A percentile compares a stretch with the other conserved stretches of the same genome.
phyloP scores from a whole-genome alignment of 768 basidiomycete genomes.

The Leccinum obscurum region DNA sequence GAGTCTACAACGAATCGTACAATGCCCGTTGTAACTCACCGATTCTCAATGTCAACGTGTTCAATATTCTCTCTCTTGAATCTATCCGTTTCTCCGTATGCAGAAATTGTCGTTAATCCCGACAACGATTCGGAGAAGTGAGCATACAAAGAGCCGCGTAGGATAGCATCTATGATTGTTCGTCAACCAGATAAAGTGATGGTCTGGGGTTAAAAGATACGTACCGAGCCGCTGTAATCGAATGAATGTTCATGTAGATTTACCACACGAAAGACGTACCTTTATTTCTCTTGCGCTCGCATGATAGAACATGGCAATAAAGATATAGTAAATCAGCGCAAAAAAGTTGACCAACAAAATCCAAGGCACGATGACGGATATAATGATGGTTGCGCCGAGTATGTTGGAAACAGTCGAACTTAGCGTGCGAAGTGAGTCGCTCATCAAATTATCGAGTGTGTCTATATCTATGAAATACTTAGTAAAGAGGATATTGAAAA shows the following conservation, averaged over 20 bases:
- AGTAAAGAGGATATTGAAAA: neutral
- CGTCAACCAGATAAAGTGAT: neutral
- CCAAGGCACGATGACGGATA: constrained; percentile 78
- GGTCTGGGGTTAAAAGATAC: neutral
- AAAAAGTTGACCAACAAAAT: constrained; percentile 75
- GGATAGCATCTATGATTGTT: constrained; percentile 60
- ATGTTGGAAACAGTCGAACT: constrained; percentile 62
- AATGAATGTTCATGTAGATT: constrained; percentile 2
- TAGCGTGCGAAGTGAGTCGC: constrained; percentile 78
- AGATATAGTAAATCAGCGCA: constrained; percentile 61
- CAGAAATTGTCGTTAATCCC: constrained; percentile 84
- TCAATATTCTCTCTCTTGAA: constrained; percentile 75
- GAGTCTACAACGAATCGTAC: neutral
- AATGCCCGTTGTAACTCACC: constrained; percentile 39
- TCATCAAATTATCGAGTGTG: constrained; percentile 74
- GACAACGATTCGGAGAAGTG: constrained; percentile 92
- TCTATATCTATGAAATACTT: constrained; percentile 53
- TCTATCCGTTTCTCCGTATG: constrained; percentile 76
- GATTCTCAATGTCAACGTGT: constrained; percentile 82
- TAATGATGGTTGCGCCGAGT: constrained; percentile 73
- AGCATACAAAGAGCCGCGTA: constrained; percentile 84
- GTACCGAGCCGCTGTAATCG: constrained; percentile 53
- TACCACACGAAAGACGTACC: constrained; percentile 35
- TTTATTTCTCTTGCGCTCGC: constrained; percentile 87
- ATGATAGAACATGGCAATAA: constrained; percentile 80